Conservation (phyloP, 1,139 yeast genomes). For the Suzukiozyma palmioleophila region DNA sequence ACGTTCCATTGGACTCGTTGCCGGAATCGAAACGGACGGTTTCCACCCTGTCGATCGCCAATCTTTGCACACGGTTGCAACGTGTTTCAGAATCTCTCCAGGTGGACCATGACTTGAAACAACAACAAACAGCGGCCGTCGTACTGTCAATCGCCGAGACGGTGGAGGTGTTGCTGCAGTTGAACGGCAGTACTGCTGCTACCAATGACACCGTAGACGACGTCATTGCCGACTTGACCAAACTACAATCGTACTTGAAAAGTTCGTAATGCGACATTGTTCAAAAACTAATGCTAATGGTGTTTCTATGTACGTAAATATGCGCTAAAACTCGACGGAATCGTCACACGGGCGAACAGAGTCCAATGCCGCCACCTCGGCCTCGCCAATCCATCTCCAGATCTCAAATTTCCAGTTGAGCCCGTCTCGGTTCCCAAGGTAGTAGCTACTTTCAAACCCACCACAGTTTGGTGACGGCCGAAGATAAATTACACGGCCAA, state of each 20-base stretch:
- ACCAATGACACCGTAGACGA: background rate
- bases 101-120: background rate
- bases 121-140: background rate
- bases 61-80: constrained; percentile 1
- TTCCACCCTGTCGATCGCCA: constrained; percentile 4
- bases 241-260: constrained; percentile 1
- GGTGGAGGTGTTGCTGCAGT: background rate
- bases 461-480: constrained; percentile 33
- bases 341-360: background rate
- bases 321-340: background rate
- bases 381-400: constrained; percentile 56
- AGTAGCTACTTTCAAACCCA: constrained; percentile 62
- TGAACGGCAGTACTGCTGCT: background rate
- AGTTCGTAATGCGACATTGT: no score
- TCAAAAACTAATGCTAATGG: no score
- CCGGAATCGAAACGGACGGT: constrained; percentile 5
- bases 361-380: constrained; percentile 14
- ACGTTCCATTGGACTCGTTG: constrained; percentile 19
- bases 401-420: constrained; percentile 81
- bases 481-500: constrained; percentile 63
- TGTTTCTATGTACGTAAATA: no score
- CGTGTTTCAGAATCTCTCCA: background rate
- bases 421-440: constrained; percentile 66
- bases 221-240: background rate
- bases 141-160: background rate